Conservation (phyloP, 371 early-diverging fungal genomes). For the Batkoa obscura region DNA sequence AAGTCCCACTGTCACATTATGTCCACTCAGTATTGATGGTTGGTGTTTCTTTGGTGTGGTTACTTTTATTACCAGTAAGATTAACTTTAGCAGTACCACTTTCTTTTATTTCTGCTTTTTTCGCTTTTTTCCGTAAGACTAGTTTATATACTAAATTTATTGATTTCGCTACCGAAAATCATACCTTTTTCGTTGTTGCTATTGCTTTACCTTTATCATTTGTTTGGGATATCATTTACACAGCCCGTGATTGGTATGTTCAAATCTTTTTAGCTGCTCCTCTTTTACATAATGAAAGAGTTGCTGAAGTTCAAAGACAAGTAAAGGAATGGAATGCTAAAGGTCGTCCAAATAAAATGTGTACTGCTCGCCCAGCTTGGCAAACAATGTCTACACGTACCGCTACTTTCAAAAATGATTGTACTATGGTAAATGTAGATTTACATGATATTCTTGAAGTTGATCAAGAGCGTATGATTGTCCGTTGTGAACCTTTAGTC, state of each 20-base stretch:
- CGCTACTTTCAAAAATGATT: constrained; percentile 10
- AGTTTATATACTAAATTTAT: background rate
- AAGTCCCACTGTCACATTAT: background rate
- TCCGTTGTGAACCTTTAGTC: constrained; percentile 17
- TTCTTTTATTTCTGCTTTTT: background rate
- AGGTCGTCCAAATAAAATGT: constrained; percentile 12
- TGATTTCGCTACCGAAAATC: constrained; percentile 6
- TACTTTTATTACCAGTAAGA: background rate
- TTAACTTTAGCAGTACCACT: background rate
- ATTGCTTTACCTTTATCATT: constrained; percentile 15
- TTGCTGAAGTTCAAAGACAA: constrained; percentile 15
- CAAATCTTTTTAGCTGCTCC: constrained; percentile 12
- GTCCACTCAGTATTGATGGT: background rate
- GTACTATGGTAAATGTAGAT: constrained; percentile 12
- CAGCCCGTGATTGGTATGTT: constrained; percentile 13
- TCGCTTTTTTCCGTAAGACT: background rate
- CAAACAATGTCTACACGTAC: constrained; percentile 11
- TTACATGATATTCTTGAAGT: constrained; percentile 20
- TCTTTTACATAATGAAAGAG: constrained; percentile 14
- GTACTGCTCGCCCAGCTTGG: constrained; percentile 18
- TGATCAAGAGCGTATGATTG: constrained; percentile 11
- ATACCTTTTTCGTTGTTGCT: background rate
- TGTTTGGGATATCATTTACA: constrained; percentile 11
- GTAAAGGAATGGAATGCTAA: constrained; percentile 12
- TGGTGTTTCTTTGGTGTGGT: background rate